Percentiles rank a stretch among this genome's conserved stretches.
phyloP scores from a whole-genome alignment of 2,329 filamentous ascomycete species.

The Aspergillus ochraceoroseus region DNA sequence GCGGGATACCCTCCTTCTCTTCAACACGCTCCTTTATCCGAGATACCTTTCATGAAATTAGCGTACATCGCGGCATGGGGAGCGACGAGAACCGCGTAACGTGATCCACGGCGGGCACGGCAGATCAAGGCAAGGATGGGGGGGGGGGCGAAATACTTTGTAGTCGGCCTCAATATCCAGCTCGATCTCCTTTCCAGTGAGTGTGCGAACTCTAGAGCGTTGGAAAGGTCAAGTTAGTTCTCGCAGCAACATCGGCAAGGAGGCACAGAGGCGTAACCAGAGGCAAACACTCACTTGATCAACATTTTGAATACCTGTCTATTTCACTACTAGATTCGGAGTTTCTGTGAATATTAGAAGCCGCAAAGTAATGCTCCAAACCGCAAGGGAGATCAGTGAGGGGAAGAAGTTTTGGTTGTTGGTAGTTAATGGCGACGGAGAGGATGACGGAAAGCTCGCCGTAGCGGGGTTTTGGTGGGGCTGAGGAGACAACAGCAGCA shows the following conservation, averaged over 20 bases:
- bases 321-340: background rate
- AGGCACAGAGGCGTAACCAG: background rate
- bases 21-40: constrained; percentile 99
- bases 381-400: constrained; percentile 15
- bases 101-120: too few relatives aligned
- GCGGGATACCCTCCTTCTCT: constrained; percentile 97
- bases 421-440: constrained; percentile 11
- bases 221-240: constrained; percentile 9
- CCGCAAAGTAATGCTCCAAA: background rate
- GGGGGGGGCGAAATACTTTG: constrained; percentile 56
- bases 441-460: constrained; percentile 27
- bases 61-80: background rate
- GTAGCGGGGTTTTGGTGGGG: constrained; percentile 34
- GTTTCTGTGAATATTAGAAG: background rate
- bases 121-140: too few relatives aligned
- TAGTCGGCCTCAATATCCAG: constrained; percentile 92
- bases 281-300: constrained; percentile 46
- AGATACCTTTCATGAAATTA: constrained; percentile 58
- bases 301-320: constrained; percentile 40
- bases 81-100: background rate
- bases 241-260: background rate
- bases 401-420: constrained; percentile 13
- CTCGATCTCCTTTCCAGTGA: constrained; percentile 98
- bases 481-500: constrained; percentile 2
- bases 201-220: constrained; percentile 74